Evolutionary conservation across 1,139 yeast species (phyloP).

Genomic region (Kurtzmaniella quercitrusa): DNA sequence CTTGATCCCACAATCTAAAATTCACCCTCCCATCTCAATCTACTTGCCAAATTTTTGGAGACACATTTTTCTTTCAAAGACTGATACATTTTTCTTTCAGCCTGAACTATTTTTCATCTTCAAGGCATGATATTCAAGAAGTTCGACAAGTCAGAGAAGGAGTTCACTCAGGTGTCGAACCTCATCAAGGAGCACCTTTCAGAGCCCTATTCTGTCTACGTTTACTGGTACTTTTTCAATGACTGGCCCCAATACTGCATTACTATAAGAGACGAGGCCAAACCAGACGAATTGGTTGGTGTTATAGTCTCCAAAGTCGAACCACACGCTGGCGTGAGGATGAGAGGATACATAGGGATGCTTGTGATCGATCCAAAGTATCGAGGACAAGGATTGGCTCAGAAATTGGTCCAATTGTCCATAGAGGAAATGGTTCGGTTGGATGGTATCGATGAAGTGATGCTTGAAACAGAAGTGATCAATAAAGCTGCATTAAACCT

Average conservation of each 20-base stretch:
- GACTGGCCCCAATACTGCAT: conserved; percentile 47
- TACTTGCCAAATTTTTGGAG: too few relatives aligned
- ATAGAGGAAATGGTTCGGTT: conserved; percentile 60
- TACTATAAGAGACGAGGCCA: conserved; percentile 22
- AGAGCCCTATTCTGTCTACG: conserved; percentile 47
- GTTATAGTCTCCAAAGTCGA: conserved; percentile 84
- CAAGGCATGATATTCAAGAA: conserved; percentile 4
- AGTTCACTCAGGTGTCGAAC: conserved; percentile 27
- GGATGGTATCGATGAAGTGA: conserved; percentile 75
- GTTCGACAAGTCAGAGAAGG: conserved; percentile 16
- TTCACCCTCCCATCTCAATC: too few relatives aligned
- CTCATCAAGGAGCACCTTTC: conserved; percentile 35
- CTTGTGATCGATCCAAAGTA: conserved; percentile 70
- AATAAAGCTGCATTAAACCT: conserved; percentile 72
- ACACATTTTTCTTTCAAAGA: neutral
- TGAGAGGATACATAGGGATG: conserved; percentile 95
- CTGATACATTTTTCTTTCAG: neutral
- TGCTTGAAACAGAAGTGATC: conserved; percentile 86
- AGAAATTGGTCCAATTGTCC: conserved; percentile 57
- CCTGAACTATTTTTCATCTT: neutral
- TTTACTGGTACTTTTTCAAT: conserved; percentile 45
- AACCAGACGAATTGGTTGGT: conserved; percentile 47
- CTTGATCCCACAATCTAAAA: too few relatives aligned
- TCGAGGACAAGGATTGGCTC: conserved; percentile 82
- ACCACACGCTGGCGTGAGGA: conserved; percentile 64